Evolutionary conservation across 495 filamentous ascomycete genomes (phyloP).

Genomic region (Neurospora tetraspora): DNA sequence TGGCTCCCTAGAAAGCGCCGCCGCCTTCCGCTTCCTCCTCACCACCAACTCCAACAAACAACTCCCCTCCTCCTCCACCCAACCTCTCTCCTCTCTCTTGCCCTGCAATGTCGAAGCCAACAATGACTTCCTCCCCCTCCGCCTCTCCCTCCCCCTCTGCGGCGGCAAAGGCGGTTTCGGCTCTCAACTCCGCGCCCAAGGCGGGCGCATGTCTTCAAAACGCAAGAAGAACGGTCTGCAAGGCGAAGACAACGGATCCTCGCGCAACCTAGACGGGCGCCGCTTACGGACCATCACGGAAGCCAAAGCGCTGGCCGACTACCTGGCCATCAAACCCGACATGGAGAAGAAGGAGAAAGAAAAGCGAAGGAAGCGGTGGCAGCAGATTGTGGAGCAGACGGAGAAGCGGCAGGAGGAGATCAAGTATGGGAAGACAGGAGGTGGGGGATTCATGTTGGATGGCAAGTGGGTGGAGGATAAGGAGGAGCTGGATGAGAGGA

Average conservation of each 20-base stretch:
- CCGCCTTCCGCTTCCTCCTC: constrained; percentile 51
- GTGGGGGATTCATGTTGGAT: constrained; percentile 42
- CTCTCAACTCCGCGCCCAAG: constrained; percentile 90
- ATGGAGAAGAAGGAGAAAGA: constrained; percentile 92
- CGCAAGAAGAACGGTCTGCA: constrained; percentile 62
- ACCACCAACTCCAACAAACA: constrained; percentile 74
- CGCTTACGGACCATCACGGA: constrained; percentile 85
- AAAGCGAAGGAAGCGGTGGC: constrained; percentile 67
- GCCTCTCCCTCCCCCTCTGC: constrained; percentile 61
- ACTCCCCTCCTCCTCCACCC: constrained; percentile 37
- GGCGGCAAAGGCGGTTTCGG: constrained; percentile 98
- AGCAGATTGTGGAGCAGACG: constrained; percentile 71
- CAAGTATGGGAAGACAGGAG: constrained; percentile 51
- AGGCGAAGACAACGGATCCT: constrained; percentile 77
- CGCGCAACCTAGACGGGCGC: constrained; percentile 86
- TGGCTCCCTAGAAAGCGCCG: constrained; percentile 2
- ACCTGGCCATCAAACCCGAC: constrained; percentile 88
- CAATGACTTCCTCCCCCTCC: constrained; percentile 65
- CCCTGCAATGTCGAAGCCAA: constrained; percentile 24
- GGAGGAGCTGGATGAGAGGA: constrained; percentile 73
- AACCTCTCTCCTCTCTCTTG: constrained; percentile 45
- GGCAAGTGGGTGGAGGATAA: constrained; percentile 91
- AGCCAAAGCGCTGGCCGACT: constrained; percentile 89
- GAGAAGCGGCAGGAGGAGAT: constrained; percentile 76
- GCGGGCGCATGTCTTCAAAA: constrained; percentile 92